Evolutionary conservation across 257 asterid genomes (phyloP), one percentile per base, ranked within the genome.

Genomic region (Penstemon newberryi): DNA sequence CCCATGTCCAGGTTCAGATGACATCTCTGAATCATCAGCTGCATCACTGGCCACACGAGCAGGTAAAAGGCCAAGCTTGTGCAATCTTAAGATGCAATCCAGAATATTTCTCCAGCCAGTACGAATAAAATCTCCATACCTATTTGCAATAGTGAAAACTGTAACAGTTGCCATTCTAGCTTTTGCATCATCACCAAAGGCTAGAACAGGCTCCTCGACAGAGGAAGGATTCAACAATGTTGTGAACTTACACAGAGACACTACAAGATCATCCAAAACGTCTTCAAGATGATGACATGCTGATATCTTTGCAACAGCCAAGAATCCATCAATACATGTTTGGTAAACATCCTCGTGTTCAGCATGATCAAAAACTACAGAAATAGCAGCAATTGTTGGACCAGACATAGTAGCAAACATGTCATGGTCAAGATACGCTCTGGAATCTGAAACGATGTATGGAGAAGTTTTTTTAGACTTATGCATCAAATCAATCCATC

Each of bases 31-130:
- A 59, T 92, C 97, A 52, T 90, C 97, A 50, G 95, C 93, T 58
- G 97, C 98, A 79, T 92, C 98, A 73, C 95, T 90, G 71, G 98
- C 96, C 51, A 92, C 97, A 46, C 97, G 93, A 72, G 98, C 98
- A 56, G 98, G 97, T 58, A 92, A 90, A 70, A 92, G 96, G 42
- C 98, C 98, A 15, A 92, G 96, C 82, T 92, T 92, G 81, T 92
- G 98, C 80, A 92, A 66, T 70, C 96, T 81, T 71, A 92, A 77
- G 82, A 92, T 86, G 81, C 98, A 92, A 76, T 90, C 97, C 71
- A 92, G 74, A 56, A 90, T 88, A 70, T 86, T 92, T 81, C 98
- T 92, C 98, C 98, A 92, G 71, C 98, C 98, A 36, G 93, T 82
- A 37, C 90, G 96, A 19, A 92, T 83, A 60, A 88, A 90, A 80